These are phyloP conservation scores for Rutstroemia sp. DNA, from an alignment of 2,329 filamentous ascomycete genomes.

Conservation along the genomic window DNA sequence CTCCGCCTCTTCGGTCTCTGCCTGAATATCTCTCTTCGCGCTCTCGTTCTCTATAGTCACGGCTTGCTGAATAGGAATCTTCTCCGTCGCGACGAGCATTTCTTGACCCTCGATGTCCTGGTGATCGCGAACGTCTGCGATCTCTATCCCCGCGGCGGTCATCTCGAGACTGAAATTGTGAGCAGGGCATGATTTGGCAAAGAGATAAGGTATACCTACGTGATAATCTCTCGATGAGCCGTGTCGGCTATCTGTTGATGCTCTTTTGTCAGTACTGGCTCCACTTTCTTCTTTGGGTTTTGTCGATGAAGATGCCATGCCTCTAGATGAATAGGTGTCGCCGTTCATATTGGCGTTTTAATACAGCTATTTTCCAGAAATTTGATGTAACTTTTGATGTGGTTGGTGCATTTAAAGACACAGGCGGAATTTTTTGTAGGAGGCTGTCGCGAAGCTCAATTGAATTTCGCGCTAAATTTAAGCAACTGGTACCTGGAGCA, in stretches of 20 bases:
- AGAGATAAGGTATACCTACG: conserved; percentile 32
- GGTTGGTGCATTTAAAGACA: conserved; percentile 1
- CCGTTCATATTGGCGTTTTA: conserved; percentile 62
- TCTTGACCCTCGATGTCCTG: conserved; percentile 62
- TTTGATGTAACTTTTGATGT: neutral
- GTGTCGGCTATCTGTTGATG: conserved; percentile 40
- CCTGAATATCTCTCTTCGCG: conserved; percentile 85
- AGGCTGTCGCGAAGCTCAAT: conserved; percentile 11
- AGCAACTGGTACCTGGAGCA: neutral
- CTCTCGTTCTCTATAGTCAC: conserved; percentile 86
- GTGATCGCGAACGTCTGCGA: conserved; percentile 75
- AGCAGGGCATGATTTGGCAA: conserved; percentile 14
- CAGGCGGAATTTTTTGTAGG: conserved; percentile 9
- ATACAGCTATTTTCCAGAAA: neutral
- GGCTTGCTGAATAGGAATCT: conserved; percentile 87
- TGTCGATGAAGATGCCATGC: conserved; percentile 37
- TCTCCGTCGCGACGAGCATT: conserved; percentile 64
- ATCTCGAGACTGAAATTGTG: conserved; percentile 30
- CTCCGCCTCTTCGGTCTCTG: conserved; percentile 52
- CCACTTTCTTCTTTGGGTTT: conserved; percentile 21
- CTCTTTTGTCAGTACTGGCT: conserved; percentile 30
- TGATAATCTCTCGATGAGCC: conserved; percentile 43
- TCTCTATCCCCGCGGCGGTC: conserved; percentile 38
- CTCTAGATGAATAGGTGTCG: conserved; percentile 73
- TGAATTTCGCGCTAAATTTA: conserved; percentile 11